A percentile compares a stretch with the other conserved stretches of the same genome.
Conservation (phyloP, 805 yeast genomes). For the Yamadazyma scolyti region DNA sequence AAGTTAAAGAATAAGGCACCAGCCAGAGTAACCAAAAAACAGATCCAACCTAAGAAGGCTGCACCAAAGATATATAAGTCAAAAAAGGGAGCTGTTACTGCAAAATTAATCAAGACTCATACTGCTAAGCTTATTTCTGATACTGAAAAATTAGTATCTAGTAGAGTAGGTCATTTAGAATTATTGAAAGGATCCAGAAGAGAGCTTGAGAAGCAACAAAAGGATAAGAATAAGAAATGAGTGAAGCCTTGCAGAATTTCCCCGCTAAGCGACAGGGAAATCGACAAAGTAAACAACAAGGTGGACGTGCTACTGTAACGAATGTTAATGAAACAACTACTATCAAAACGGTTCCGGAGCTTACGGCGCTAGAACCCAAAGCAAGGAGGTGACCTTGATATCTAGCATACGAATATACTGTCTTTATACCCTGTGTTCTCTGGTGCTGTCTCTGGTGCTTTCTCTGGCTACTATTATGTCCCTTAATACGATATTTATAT, state of each 20-base stretch:
- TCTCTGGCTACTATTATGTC: too few relatives aligned
- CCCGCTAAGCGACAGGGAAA: constrained; percentile 2
- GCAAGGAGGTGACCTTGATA: too few relatives aligned
- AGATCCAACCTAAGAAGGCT: constrained; percentile 65
- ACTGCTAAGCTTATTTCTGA: constrained; percentile 48
- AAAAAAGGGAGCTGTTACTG: constrained; percentile 53
- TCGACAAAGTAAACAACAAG: too few relatives aligned
- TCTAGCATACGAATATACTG: too few relatives aligned
- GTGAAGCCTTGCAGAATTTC: constrained; percentile 11
- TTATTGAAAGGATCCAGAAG: constrained; percentile 87
- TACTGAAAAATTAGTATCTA: constrained; percentile 83
- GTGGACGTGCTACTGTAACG: too few relatives aligned
- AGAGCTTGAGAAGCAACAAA: constrained; percentile 63
- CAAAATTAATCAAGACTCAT: constrained; percentile 57
- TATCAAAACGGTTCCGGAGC: constrained; percentile 11
- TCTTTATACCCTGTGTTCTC: too few relatives aligned
- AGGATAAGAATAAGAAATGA: constrained; percentile 19
- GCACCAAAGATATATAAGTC: constrained; percentile 67
- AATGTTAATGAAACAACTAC: too few relatives aligned
- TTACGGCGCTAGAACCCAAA: constrained; percentile 11
- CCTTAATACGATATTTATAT: too few relatives aligned
- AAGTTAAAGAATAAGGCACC: constrained; percentile 50
- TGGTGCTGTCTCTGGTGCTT: too few relatives aligned
- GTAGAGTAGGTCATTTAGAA: constrained; percentile 93
- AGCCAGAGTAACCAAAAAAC: constrained; percentile 61